Evolutionary conservation across 305 asterid genomes (phyloP), one percentile per base, ranked within the genome.

Genomic region (Coffea humblotiana): DNA sequence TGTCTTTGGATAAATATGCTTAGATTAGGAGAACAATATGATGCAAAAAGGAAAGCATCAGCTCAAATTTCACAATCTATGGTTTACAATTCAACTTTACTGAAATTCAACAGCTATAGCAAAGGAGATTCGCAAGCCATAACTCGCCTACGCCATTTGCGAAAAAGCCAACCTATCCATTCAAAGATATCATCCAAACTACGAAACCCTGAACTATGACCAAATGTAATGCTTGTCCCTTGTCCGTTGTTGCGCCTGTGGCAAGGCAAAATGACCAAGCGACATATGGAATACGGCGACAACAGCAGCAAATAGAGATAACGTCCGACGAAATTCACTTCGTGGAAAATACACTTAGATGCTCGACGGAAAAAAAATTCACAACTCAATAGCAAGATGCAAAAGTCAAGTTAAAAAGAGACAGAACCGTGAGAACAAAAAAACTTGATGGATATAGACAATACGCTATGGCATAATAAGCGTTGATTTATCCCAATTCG

Each of bases 391-490:
- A n/a, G 32, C 63, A 54, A 60, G 60, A 76, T 29, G 29, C 19
- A 45, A 21, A 10, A 45, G 23, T 11, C 15, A 15, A 73, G 49
- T 2, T 48, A 21, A 32, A 51, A 1, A 54, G n/a, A 49, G 29
- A 8, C 27, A 27, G 25, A 51, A 67, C 43, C 79, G 71, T 40
- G 67, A 83, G 69, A 51, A 58, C 61, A 81, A 77, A 81, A 77
- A 76, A 66, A 15, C 52, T 65, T 80, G 67, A 79, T 58, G 48
- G 79, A 75, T 86, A 88, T 89, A 71, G 80, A 82, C 87, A 82
- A 82, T 19, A 73, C 73, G 69, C 77, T 81, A 84, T 81, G 82
- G 78, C 70, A 81, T 73, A 74, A 76, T 47, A 80, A 61, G 75
- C 64, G 72, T 77, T 70, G 70, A 68, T 79, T 78, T 78, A 51